Conservation (phyloP, 1,284 basidiomycete genomes). For the Takashimella tepidaria region DNA sequence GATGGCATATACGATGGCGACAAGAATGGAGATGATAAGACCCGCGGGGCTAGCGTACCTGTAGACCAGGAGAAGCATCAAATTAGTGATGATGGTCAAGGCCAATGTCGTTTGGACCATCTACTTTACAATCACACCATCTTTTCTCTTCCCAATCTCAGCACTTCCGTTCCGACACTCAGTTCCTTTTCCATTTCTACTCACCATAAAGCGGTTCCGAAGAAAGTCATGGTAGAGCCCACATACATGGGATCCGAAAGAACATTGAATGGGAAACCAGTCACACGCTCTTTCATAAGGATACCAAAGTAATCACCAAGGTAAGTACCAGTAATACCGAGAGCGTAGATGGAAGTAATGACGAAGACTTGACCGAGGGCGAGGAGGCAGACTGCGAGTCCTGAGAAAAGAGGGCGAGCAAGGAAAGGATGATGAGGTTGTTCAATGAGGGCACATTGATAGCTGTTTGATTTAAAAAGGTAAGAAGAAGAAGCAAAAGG, state of each 20-base stretch:
- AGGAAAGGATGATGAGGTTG: conserved; percentile 45
- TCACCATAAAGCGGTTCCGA: conserved; percentile 74
- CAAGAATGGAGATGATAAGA: conserved; percentile 65
- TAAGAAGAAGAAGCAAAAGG: neutral
- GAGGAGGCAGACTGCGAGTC: conserved; percentile 64
- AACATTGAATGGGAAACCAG: conserved; percentile 92
- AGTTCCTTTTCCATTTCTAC: no score
- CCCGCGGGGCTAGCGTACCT: conserved; percentile 81
- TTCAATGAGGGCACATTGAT: conserved; percentile 29
- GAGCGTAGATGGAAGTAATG: conserved; percentile 78
- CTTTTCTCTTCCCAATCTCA: no score
- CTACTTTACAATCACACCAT: no score
- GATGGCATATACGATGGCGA: conserved; percentile 74
- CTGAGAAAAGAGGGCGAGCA: conserved; percentile 57
- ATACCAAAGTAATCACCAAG: conserved; percentile 99
- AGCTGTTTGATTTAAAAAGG: conserved; percentile 22
- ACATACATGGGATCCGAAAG: conserved; percentile 94
- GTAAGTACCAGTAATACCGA: conserved; percentile 84
- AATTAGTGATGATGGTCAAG: no score
- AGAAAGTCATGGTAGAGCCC: conserved; percentile 81
- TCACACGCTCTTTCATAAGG: conserved; percentile 73
- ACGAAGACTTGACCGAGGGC: conserved; percentile 72
- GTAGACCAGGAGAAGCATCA: no score
- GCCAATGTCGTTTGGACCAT: no score
- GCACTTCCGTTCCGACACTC: no score